Evolutionary conservation across 2,329 filamentous ascomycete species (phyloP).

Genomic region (Chlorencoelia australis): DNA sequence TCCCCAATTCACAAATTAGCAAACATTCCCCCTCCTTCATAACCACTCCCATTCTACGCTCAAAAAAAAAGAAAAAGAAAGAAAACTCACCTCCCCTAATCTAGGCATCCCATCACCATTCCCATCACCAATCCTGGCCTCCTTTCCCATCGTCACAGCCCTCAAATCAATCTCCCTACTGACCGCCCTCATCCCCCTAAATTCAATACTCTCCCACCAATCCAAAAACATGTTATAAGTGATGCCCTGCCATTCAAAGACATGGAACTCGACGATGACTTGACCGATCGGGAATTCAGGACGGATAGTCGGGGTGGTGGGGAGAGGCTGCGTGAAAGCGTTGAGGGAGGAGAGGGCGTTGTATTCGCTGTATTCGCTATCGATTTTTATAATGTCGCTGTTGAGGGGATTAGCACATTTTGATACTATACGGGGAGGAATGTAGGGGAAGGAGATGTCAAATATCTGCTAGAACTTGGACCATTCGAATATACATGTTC

Average conservation of each 20-base stretch:
- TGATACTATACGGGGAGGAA: too few relatives aligned
- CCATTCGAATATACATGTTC: too few relatives aligned
- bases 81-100: slow-evolving; percentile 13
- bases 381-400: slow-evolving; percentile 32
- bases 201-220: slow-evolving; percentile 26
- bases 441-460: too few relatives aligned
- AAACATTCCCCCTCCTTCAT: not conserved
- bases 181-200: slow-evolving; percentile 18
- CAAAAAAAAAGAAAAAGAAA: not conserved
- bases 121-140: too few relatives aligned
- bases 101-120: slow-evolving; percentile 14
- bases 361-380: slow-evolving; percentile 31
- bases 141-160: slow-evolving; percentile 14
- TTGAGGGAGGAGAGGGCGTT: slow-evolving; percentile 24
- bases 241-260: slow-evolving; percentile 13
- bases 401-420: slow-evolving; percentile 11
- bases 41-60: not conserved
- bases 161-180: slow-evolving; percentile 24
- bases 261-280: slow-evolving; percentile 21
- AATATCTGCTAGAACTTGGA: too few relatives aligned
- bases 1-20: not conserved
- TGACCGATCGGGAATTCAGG: slow-evolving; percentile 20
- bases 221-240: slow-evolving; percentile 17
- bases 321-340: slow-evolving; percentile 2
- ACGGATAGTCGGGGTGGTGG: slow-evolving; percentile 7